Evolutionary conservation across 495 filamentous ascomycete genomes (phyloP).

Genomic region (Aspergillus hancockii): DNA sequence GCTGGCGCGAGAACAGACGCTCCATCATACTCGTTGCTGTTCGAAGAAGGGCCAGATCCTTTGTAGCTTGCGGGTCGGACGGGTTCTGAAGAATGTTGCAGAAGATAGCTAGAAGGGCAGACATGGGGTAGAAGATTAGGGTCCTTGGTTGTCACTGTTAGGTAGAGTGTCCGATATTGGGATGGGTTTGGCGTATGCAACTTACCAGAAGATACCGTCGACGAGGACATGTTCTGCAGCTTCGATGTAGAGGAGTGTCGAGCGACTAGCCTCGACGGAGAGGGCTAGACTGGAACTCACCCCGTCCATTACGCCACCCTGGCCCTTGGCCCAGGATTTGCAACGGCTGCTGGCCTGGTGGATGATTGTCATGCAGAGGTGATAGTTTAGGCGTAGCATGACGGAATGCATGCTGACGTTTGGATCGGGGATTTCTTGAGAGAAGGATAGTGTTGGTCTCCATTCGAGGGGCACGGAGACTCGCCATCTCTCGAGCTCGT

Average conservation of each 20-base stretch:
- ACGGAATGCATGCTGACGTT: slow-evolving; percentile 45
- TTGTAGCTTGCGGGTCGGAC: slow-evolving; percentile 41
- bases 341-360: slow-evolving; percentile 52
- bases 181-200: neutral
- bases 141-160: slow-evolving; percentile 32
- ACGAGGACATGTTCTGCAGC: slow-evolving; percentile 40
- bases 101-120: slow-evolving; percentile 50
- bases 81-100: slow-evolving; percentile 53
- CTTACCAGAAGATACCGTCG: slow-evolving; percentile 50
- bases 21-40: slow-evolving; percentile 45
- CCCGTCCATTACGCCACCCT: slow-evolving; percentile 43
- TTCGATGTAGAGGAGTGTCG: slow-evolving; percentile 47
- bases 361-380: slow-evolving; percentile 52
- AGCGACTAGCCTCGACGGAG: slow-evolving; percentile 54
- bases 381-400: slow-evolving; percentile 52
- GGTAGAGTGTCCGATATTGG: neutral
- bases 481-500: slow-evolving; percentile 52
- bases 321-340: slow-evolving; percentile 37
- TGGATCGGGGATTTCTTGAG: slow-evolving; percentile 34
- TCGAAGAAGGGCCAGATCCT: slow-evolving; percentile 43
- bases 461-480: slow-evolving; percentile 43
- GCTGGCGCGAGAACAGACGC: slow-evolving; percentile 38
- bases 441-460: slow-evolving; percentile 46
- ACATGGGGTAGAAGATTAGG: slow-evolving; percentile 54
- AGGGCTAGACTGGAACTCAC: slow-evolving; percentile 51